Base-by-base conservation (phyloP, 768 basidiomycete genomes). In the Tubosaeta sp. region DNA sequence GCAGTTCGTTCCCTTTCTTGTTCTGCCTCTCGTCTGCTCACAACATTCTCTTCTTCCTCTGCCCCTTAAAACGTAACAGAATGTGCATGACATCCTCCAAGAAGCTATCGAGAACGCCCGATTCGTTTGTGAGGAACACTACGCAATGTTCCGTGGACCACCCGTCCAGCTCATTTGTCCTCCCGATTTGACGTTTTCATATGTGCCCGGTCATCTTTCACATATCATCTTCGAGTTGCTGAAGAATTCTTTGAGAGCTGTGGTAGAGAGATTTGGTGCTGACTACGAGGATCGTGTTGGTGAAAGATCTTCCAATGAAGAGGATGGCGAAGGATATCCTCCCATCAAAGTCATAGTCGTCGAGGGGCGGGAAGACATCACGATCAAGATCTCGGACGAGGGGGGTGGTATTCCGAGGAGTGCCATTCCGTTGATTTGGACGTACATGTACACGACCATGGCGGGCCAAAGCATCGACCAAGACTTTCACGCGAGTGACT, bases 21-120 rank as follows among this genome's bases (percentile, higher is more conserved):
- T 27, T 49, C 45, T 22, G 22, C 22, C 22, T 22, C 22, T 22
- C 22, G 22, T 22, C 22, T 22, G 22, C 22, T 22, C 22, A 22
- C 22, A 22, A 22, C 3, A 22, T 22, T 22, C 22, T 22, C 22
- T 22, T 22, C 22, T 22, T 22, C 22, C 22, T 22, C 22, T 22
- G 3, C 22, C 22, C 22, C 22, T 22, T 56, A 17, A 14, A 19
- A 19, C 4, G n/a, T 10, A 16, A 14, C 43, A 90, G 83, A 97
- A 94, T 68, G 86, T 99, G 0, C 93, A 94, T 62, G 94, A 98
- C 64, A 97, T 97, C 57, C 86, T 95, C n/a, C 88, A 91, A 64
- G 97, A 99, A 76, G 91, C 95, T 0, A 97, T 98, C 60, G 95
- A 99, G 69, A 98, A 99, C 69, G 94, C 97, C 6, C 84, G 88